Base-by-base conservation (phyloP, 768 basidiomycete genomes). In the Chalciporus sphaerocephalus region DNA sequence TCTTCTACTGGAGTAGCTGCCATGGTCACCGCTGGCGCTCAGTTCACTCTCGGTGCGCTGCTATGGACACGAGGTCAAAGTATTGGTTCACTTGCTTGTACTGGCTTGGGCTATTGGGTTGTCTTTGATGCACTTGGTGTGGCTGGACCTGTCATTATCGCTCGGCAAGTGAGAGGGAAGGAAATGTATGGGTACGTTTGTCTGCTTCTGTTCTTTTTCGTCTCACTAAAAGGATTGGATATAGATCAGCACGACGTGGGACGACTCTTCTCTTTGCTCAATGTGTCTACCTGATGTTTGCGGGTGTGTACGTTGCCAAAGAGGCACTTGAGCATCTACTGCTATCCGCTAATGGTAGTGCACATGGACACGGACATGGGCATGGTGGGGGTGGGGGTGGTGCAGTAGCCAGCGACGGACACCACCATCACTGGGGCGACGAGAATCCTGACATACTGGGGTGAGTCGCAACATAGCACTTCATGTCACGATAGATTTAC, bases 291-390 rank as follows among this genome's bases (percentile, higher is more conserved):
- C 73, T 99, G 45, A 82, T 95, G 72, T 99, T 98, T 61, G 81
- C 92, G 0, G 83, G 91, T 0, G 86, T 97, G 2, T 99, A 98
- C 68, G 87, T 98, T 15, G 93, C 92, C 58, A 98, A 99, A 60
- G 96, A 99, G 74, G 88, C 93, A 1, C 74, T 98, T 4, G 95
- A 99, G 67, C 93, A 95, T 67, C 65, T 96, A 32, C 63, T 99
- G 13, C 73, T 97, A 34, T 82, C 83, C 38, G 77, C 79, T 6
- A 87, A 80, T 86, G 92, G 53, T 80, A 91, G 44, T 85, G 90
- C 73, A 81, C 73, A 76, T 17, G 72, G 69, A 1, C 65, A 66
- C 28, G 76, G 79, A 16, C 85, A 87, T 54, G 79, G 85, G 54
- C 80, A 83, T 47, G 80, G 82, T 25, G 71, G 40, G 37, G 51